Percentiles rank a stretch among this genome's conserved stretches.
phyloP scores from a whole-genome alignment of 805 yeast species.

The Candida tallmaniae region DNA sequence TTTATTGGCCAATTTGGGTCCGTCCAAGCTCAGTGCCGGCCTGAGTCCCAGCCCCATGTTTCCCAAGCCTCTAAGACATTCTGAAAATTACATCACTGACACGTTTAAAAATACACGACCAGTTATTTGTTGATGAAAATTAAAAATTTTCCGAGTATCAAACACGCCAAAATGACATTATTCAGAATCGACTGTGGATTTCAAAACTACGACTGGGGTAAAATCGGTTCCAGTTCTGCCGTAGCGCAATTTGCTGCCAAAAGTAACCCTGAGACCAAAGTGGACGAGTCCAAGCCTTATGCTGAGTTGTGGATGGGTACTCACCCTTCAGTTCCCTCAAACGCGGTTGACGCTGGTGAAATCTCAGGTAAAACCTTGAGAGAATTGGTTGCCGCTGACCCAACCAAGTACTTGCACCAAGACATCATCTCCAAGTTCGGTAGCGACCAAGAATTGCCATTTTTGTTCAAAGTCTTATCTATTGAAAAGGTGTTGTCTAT shows the following conservation, averaged over 20 bases:
- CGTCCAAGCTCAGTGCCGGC: no score
- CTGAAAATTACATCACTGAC: neutral
- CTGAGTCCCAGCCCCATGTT: no score
- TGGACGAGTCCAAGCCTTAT: constrained; percentile 78
- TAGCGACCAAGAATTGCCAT: constrained; percentile 71
- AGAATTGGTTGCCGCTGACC: constrained; percentile 57
- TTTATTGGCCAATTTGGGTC: no score
- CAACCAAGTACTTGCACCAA: constrained; percentile 56
- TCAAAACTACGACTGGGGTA: constrained; percentile 87
- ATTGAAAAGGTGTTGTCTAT: constrained; percentile 90
- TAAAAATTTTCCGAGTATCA: neutral
- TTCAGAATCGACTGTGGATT: constrained; percentile 50
- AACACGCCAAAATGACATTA: constrained; percentile 10
- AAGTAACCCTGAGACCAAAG: constrained; percentile 55
- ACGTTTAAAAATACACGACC: no score
- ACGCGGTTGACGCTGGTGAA: constrained; percentile 37
- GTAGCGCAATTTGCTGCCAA: constrained; percentile 83
- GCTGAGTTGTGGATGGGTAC: constrained; percentile 99
- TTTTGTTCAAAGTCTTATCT: constrained; percentile 88
- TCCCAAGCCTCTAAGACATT: no score
- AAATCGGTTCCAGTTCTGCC: constrained; percentile 76
- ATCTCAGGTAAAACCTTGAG: constrained; percentile 54
- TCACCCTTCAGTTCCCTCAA: constrained; percentile 87
- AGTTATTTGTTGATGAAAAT: neutral
- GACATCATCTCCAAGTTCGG: constrained; percentile 63